Base-by-base conservation (phyloP, 352 stramenopile genomes). In the Stephanocyclus meneghinianus region DNA sequence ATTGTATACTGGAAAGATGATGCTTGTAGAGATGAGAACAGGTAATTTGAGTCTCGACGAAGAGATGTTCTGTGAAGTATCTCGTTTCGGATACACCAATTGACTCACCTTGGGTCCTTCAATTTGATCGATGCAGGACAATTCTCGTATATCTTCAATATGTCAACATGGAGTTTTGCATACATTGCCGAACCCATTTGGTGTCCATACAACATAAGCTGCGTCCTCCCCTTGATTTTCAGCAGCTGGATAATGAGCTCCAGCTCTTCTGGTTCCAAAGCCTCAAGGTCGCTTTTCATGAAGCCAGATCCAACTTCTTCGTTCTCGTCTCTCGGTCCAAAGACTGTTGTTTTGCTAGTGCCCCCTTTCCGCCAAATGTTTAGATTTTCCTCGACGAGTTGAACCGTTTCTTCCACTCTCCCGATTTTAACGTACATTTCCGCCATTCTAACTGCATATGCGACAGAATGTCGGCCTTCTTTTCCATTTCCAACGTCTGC, bases 341-440 rank as follows among this genome's bases (percentile, higher is more conserved):
- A 56, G 2, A 62, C 48, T 26, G 13, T 65, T 50, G 62, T 37
- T 40, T 32, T 61, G 9, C 59, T 74, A n/a, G 44, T 63, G 42
- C 48, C 56, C 2, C n/a, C 18, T 30, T 72, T 73, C 6, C 45
- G 11, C 72, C 72, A 80, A 26, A 67, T 21, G 51, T 70, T 55
- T 4, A 81, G 66, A n/a, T 65, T 76, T 42, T 81, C 74, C 8
- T 81, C 74, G 13, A 81, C 66, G 1, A 81, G 37, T 53, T 77
- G 37, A 35, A 81, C 21, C 15, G 57, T 76, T 40, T 81, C 67
- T 35, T 81, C 74, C 18, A 42, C 61, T 40, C 67, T 51, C 32
- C 74, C 74, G 7, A 81, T 81, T 30, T 69, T 81, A 16, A 50
- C 32, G 26, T 81, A 81, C 74, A 81, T 81, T 42, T 81, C 55